Conservation (phyloP, 306 rosid genomes). For the Glycine latifolia region DNA sequence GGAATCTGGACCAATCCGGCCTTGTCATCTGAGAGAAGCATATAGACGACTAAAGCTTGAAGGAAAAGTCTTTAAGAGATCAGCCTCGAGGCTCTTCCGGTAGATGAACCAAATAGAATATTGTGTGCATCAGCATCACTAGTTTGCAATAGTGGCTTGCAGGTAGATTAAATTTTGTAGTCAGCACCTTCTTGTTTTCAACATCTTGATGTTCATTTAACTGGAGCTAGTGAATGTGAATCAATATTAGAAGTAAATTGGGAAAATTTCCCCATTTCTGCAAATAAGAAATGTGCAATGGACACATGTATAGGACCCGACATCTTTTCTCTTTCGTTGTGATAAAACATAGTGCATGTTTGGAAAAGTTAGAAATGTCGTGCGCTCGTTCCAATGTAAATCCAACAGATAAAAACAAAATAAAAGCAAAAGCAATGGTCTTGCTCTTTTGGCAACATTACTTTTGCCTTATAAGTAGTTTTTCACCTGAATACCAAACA, state of each 20-base stretch:
- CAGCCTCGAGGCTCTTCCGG: slow-evolving; percentile 78
- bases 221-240: too few relatives aligned
- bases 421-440: too few relatives aligned
- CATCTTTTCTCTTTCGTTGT: neutral
- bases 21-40: slow-evolving; percentile 95
- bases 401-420: too few relatives aligned
- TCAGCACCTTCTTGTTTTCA: neutral
- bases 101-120: slow-evolving; percentile 37
- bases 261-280: neutral
- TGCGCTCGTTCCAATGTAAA: too few relatives aligned
- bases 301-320: neutral
- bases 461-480: too few relatives aligned
- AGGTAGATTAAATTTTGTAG: slow-evolving; percentile 1
- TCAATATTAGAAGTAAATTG: neutral
- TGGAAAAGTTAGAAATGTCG: too few relatives aligned
- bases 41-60: slow-evolving; percentile 86
- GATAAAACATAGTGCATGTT: neutral
- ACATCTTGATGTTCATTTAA: too few relatives aligned
- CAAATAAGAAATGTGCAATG: neutral
- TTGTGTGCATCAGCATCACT: too few relatives aligned
- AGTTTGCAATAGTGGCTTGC: too few relatives aligned
- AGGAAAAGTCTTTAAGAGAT: slow-evolving; percentile 85
- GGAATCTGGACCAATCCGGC: slow-evolving; percentile 92
- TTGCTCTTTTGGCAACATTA: too few relatives aligned
- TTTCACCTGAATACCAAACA: too few relatives aligned